Evolutionary conservation across 139 green algal genomes (phyloP).

Genomic region (Tetratostichococcus sp.): DNA sequence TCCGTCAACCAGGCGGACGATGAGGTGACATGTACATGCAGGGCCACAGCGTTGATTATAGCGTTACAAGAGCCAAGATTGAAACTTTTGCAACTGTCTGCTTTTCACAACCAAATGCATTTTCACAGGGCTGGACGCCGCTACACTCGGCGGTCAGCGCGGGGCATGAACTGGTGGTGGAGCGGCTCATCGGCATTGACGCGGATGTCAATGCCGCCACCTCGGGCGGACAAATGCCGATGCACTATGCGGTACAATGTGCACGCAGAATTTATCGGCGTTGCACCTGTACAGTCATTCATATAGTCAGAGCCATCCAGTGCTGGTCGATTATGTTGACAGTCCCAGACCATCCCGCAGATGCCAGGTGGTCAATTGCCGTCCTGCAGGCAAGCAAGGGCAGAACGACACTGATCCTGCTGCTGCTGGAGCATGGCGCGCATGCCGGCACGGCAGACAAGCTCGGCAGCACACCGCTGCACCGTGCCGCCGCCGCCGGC

Average conservation of each 20-base stretch:
- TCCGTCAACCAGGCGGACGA: constrained; percentile 52
- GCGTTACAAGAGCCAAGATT: no score
- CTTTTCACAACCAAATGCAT: no score
- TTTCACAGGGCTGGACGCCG: constrained; percentile 57
- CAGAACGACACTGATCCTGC: constrained; percentile 17
- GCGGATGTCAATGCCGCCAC: constrained; percentile 41
- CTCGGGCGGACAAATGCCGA: constrained; percentile 39
- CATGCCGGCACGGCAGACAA: constrained; percentile 32
- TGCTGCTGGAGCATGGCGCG: constrained; percentile 32
- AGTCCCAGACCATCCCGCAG: no score
- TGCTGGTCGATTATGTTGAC: no score
- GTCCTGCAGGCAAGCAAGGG: constrained; percentile 55
- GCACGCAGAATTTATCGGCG: no score
- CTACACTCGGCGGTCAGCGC: constrained; percentile 58
- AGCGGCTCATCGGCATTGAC: constrained; percentile 39
- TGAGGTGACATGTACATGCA: constrained; percentile 48
- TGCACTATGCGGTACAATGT: constrained; percentile 74
- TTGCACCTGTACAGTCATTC: no score
- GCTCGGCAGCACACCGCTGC: constrained; percentile 51
- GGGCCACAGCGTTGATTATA: no score
- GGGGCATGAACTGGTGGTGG: constrained; percentile 43
- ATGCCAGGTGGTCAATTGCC: no score
- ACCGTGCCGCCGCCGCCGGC: constrained; percentile 34
- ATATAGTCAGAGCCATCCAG: no score
- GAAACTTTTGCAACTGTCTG: no score